Percentiles rank a stretch among this genome's conserved stretches.
phyloP scores from a whole-genome alignment of 345 rosid genomes.

The Salix exigua region DNA sequence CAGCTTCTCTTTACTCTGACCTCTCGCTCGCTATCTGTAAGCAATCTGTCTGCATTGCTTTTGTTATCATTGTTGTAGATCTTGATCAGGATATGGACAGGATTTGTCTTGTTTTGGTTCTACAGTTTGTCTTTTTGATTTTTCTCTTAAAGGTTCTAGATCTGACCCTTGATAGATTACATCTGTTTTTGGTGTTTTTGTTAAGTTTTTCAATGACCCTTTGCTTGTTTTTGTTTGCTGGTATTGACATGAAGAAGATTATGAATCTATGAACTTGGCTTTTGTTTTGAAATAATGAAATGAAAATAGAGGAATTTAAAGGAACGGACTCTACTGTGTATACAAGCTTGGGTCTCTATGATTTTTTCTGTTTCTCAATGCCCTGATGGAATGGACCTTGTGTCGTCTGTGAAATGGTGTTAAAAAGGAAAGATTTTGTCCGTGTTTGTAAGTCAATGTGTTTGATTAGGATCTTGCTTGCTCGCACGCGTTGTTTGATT shows the following conservation, averaged over 20 bases:
- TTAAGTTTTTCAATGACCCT: not conserved
- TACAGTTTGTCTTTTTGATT: too few species aligned
- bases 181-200: not conserved
- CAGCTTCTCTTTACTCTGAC: not conserved
- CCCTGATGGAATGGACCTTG: not conserved
- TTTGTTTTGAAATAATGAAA: not conserved
- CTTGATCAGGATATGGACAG: not conserved
- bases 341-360: not conserved
- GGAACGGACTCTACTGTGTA: too few species aligned
- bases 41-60: not conserved
- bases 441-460: not conserved
- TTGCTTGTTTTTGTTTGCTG: not conserved
- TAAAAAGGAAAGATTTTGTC: not conserved
- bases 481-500: not conserved
- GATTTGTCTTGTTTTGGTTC: not conserved
- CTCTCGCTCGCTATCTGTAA: not conserved
- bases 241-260: not conserved
- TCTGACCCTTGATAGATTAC: not conserved
- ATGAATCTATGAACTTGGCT: not conserved
- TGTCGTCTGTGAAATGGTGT: too few species aligned
- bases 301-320: not conserved
- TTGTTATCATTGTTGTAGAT: too few species aligned
- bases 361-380: too few species aligned
- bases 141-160: not conserved
- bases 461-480: not conserved